Base-by-base conservation (phyloP, 2,329 filamentous ascomycete genomes). In the Sporothrix inflata region DNA sequence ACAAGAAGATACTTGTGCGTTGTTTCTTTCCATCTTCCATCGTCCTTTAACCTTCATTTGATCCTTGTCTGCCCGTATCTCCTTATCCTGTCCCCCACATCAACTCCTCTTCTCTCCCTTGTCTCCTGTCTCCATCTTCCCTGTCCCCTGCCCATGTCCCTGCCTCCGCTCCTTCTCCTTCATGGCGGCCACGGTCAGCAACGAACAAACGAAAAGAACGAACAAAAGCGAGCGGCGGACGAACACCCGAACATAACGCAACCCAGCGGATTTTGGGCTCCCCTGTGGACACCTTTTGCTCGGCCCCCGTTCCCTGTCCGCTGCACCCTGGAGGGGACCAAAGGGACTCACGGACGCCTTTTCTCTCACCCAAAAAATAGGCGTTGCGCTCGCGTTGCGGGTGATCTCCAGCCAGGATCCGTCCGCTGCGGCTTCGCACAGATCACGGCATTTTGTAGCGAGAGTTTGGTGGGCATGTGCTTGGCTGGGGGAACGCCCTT, bases 401-500 rank as follows among this genome's bases (percentile, higher is more conserved):
- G 57, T 66, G 70, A 55, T 71, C 57, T 66, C 57, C 70, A 21
- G 24, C 69, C 51, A 69, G 67, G 67, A 47, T 60, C 49, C 49
- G 49, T 69, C 66, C 30, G 45, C 45, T 42, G 30, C 49, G 66
- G 66, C 49, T n/a, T 42, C 34, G 66, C 66, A 55, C 49, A 69
- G 66, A 69, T 69, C 66, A 69, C 66, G 66, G 49, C n/a, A 69
- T 69, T 69, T 69, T 11, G n/a, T 21, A 34, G 19, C n/a, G n/a
- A 55, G 49, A 16, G 1, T 55, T 5, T 19, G 21, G 12, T 11
- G 42, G 53, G 19, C 14, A 21, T 21, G 47, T 12, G 47, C 24
- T 49, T 38, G 45, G 60, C 11, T 65, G 38, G n/a, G 38, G 38
- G 45, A 61, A 19, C 57, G 57, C 11, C 27, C 30, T 34, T 34